Conservation (phyloP, 768 basidiomycete genomes). For the Aureoboletus auriporus region DNA sequence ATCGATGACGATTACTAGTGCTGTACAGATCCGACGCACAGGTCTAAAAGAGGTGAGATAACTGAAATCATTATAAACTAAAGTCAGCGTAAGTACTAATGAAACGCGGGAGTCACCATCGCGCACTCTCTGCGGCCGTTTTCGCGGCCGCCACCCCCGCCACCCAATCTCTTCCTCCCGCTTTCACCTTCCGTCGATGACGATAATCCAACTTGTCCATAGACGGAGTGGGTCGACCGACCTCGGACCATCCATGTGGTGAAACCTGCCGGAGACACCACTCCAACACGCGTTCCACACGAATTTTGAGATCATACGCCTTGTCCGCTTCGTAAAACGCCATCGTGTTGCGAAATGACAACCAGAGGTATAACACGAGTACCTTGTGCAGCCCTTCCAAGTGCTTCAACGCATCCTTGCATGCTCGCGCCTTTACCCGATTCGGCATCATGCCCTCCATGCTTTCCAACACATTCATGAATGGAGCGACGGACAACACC, state of each 20-base stretch:
- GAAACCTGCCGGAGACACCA: conserved; percentile 50
- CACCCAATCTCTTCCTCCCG: conserved; percentile 11
- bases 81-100: too few species aligned
- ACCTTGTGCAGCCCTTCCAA: conserved; percentile 79
- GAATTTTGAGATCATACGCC: conserved; percentile 51
- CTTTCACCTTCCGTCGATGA: conserved; percentile 11
- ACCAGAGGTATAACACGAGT: conserved; percentile 81
- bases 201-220: conserved; percentile 19
- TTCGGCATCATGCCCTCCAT: conserved; percentile 25
- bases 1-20: too few species aligned
- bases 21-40: too few species aligned
- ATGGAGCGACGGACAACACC: conserved; percentile 19
- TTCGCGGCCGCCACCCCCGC: conserved; percentile 21
- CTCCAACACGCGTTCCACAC: conserved; percentile 66
- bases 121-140: conserved; percentile 10
- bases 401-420: conserved; percentile 17
- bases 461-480: conserved; percentile 14
- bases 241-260: conserved; percentile 2
- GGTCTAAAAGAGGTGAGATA: too few species aligned
- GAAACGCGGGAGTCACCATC: not conserved
- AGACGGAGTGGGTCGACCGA: not conserved
- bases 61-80: too few species aligned
- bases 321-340: conserved; percentile 56
- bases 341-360: conserved; percentile 64
- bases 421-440: not conserved